Evolutionary conservation across 495 filamentous ascomycete species (phyloP).

Genomic region (Xylaria intraflava): DNA sequence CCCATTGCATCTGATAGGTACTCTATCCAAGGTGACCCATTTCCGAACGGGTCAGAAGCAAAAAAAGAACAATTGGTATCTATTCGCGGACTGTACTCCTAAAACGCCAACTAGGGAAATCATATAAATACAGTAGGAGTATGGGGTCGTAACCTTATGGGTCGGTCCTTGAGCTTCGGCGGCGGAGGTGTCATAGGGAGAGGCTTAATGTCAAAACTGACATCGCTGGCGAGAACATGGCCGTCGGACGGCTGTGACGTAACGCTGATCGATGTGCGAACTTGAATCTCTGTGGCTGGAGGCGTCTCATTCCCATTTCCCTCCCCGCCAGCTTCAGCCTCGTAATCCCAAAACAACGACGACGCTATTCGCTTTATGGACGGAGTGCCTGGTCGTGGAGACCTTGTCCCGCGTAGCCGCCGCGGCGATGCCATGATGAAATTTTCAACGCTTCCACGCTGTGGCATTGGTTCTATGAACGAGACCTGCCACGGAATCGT

Average conservation of each 20-base stretch:
- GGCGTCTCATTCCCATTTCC: background rate
- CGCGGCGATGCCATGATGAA: constrained; percentile 11
- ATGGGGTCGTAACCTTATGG: constrained; percentile 5
- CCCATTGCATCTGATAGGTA: too few relatives aligned
- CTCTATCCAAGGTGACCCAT: too few relatives aligned
- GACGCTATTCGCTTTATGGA: constrained; percentile 1
- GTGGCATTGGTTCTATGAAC: background rate
- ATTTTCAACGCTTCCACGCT: background rate
- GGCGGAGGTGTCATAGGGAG: constrained; percentile 1
- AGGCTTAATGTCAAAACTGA: constrained; percentile 1
- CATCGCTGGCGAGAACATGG: background rate
- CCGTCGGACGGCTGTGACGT: background rate
- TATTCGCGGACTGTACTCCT: background rate
- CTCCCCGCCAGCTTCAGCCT: background rate
- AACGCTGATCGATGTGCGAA: constrained; percentile 3
- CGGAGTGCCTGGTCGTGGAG: background rate
- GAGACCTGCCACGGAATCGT: constrained; percentile 9
- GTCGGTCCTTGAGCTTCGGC: background rate
- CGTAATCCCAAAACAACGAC: constrained; percentile 2
- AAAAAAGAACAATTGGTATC: background rate
- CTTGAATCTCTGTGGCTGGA: constrained; percentile 1
- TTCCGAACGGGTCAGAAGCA: too few relatives aligned
- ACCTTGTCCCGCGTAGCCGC: background rate
- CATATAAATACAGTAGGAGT: background rate
- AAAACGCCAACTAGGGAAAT: background rate